A percentile compares a stretch with the other conserved stretches of the same genome.
Evolutionary conservation across 129 eudicot genomes (phyloP).

Genomic region (Artemisia argyi): DNA sequence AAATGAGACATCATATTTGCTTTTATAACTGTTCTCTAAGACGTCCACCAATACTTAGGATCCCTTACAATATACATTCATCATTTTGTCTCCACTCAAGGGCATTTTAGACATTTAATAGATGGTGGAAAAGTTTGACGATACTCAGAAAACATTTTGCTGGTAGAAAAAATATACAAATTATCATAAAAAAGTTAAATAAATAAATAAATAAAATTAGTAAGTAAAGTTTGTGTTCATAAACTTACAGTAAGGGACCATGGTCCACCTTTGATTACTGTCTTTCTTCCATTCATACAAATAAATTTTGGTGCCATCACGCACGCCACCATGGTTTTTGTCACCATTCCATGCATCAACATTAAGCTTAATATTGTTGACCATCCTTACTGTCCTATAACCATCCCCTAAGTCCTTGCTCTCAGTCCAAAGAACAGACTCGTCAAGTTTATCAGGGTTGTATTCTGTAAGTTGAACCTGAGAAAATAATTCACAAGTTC

Average conservation of each 20-base stretch:
- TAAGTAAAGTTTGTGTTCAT: not conserved
- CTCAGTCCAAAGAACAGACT: conserved; percentile 67
- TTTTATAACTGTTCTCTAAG: not conserved
- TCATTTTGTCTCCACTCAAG: not conserved
- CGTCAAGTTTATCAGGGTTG: conserved; percentile 61
- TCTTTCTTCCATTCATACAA: conserved; percentile 71
- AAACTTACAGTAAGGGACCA: conserved; percentile 54
- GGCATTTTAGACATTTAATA: not conserved
- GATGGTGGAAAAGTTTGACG: not conserved
- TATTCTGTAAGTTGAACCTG: conserved; percentile 68
- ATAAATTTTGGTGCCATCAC: conserved; percentile 57
- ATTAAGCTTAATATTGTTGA: conserved; percentile 58
- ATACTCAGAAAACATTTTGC: not conserved
- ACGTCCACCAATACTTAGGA: not conserved
- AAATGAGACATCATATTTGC: not conserved
- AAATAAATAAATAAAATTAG: no score
- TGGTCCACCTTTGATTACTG: conserved; percentile 74
- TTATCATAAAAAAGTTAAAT: no score
- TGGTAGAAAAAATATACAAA: not conserved
- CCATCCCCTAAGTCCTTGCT: conserved; percentile 24
- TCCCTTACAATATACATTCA: not conserved
- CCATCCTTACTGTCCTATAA: conserved; percentile 67
- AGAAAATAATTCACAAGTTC: not conserved
- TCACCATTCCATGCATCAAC: conserved; percentile 59
- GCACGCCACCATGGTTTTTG: conserved; percentile 44